A percentile compares a stretch with the other conserved stretches of the same genome.
phyloP scores from a whole-genome alignment of 2,329 filamentous ascomycete genomes.

The Penicillium decumbens region DNA sequence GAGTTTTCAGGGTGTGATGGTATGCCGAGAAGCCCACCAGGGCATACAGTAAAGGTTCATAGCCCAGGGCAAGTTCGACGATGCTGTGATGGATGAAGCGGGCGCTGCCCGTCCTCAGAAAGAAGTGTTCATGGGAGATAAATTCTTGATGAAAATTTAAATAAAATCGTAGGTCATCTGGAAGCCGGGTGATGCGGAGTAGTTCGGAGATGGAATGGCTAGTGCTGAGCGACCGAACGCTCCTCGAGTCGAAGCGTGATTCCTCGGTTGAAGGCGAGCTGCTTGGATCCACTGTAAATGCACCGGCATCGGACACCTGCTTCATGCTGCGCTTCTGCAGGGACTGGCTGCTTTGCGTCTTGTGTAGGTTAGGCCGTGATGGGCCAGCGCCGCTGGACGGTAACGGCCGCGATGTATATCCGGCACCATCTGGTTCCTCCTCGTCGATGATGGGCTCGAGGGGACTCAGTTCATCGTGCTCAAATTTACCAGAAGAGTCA shows the following conservation, averaged over 20 bases:
- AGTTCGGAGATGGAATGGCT: constrained; percentile 27
- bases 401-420: constrained; percentile 21
- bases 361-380: constrained; percentile 20
- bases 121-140: constrained; percentile 78
- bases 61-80: constrained; percentile 65
- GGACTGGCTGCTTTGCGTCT: constrained; percentile 31
- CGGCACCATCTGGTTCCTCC: constrained; percentile 32
- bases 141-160: constrained; percentile 73
- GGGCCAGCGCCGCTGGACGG: constrained; percentile 20
- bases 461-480: constrained; percentile 38
- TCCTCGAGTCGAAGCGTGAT: constrained; percentile 33
- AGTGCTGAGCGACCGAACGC: constrained; percentile 32
- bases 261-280: constrained; percentile 53
- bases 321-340: constrained; percentile 26
- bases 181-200: constrained; percentile 30
- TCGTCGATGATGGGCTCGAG: constrained; percentile 45
- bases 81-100: constrained; percentile 71
- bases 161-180: constrained; percentile 70
- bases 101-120: constrained; percentile 64
- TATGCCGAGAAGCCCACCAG: constrained; percentile 86
- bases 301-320: constrained; percentile 32
- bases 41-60: constrained; percentile 80
- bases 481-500: constrained; percentile 50
- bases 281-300: constrained; percentile 44
- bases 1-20: constrained; percentile 67